Evolutionary conservation across 257 asterid genomes (phyloP).

Genomic region (Thymus quinquecostatus): DNA sequence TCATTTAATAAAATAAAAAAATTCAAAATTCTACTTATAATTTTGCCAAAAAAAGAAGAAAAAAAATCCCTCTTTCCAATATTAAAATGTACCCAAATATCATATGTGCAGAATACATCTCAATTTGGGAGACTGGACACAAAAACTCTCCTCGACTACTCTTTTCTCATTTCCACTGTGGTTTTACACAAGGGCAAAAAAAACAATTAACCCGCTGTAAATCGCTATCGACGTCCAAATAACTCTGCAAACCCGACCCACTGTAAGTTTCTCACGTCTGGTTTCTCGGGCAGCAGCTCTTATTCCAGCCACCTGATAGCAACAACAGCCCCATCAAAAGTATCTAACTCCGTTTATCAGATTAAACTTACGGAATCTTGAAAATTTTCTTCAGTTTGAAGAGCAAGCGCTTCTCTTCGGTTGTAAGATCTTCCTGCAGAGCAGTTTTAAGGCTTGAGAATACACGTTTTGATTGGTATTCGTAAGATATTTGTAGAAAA

Average conservation of each 20-base stretch:
- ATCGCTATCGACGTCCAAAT: conserved; percentile 16
- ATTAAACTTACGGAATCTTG: conserved; percentile 58
- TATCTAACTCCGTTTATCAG: background rate
- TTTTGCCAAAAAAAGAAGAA: too few species aligned
- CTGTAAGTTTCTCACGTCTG: background rate
- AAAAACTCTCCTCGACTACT: conserved; percentile 26
- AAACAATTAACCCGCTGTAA: conserved; percentile 1
- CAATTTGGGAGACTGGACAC: conserved; percentile 31
- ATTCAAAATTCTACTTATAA: too few species aligned
- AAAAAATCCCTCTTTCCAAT: background rate
- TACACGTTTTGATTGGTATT: background rate
- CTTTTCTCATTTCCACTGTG: conserved; percentile 20
- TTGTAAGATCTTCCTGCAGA: conserved; percentile 71
- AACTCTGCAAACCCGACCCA: background rate
- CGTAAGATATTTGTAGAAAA: background rate
- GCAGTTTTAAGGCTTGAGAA: conserved; percentile 13
- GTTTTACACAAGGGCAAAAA: background rate
- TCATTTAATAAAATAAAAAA: too few species aligned
- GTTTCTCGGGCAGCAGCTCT: conserved; percentile 15
- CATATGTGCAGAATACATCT: conserved; percentile 25
- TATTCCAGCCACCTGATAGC: conserved; percentile 29
- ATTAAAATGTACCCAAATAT: background rate
- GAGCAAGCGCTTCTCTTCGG: conserved; percentile 74
- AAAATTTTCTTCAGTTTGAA: conserved; percentile 75
- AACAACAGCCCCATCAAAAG: conserved; percentile 16